Evolutionary conservation across 2,329 filamentous ascomycete genomes (phyloP), one percentile per base, ranked within the genome.

Genomic region (Neurospora crassa): DNA sequence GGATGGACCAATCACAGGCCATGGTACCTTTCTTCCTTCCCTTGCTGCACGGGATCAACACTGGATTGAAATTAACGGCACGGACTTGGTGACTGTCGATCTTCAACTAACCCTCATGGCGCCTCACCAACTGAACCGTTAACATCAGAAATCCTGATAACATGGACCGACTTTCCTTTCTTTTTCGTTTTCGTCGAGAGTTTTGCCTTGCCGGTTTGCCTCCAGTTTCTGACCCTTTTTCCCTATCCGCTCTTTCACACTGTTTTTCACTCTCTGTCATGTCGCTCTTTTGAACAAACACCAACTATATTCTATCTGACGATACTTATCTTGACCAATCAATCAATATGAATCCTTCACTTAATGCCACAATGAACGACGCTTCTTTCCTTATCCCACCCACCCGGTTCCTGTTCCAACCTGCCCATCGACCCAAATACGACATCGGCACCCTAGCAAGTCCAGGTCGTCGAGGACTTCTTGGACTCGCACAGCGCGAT

Each of bases 391-490:
- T 43, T n/a, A 40, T 59, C 40, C 70, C 70, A 10, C 70, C 70
- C 8, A 41, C 70, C 16, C 41, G 47, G 24, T 69, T 69, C 40
- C 70, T 71, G 37, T 71, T 71, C n/a, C 70, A 53, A 59, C 70
- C 43, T 16, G 70, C 70, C 18, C 67, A 69, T 37, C 70, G 45
- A 18, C 67, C 70, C 16, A 40, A 16, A 42, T 16, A 59, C 5
- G 47, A 47, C 16, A 18, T 59, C n/a, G 70, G 70, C 12, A 40
- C 59, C 37, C 40, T 71, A 12, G 67, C 40, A 3, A 29, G 37
- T 42, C 43, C 68, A 3, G 59, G 20, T 41, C 45, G 67, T 5
- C 70, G 70, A 41, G 67, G 69, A 40, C 24, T 68, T 40, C 8
- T 67, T 7, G 67, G 53, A 16, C 67, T 68, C n/a, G 40, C n/a